Evolutionary conservation across 179 eudicot species (phyloP).

Genomic region (Heliamphora pulchella): DNA sequence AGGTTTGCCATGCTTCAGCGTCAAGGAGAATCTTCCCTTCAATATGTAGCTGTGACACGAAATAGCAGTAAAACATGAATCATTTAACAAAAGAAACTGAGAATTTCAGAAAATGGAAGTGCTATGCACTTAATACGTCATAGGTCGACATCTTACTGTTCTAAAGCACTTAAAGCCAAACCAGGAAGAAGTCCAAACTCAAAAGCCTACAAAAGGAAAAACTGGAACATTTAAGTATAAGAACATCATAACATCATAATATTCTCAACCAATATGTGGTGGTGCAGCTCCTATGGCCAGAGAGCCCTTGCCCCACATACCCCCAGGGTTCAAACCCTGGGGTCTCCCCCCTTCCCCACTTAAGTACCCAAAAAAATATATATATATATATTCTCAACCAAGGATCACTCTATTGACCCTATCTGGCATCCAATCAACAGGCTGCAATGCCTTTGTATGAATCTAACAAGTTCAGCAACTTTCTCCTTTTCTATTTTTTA

Average conservation of each 20-base stretch:
- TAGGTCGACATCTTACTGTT: conserved; percentile 51
- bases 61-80: not conserved
- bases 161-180: conserved; percentile 64
- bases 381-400: not conserved
- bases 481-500: not conserved
- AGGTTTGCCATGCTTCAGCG: conserved; percentile 83
- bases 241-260: conserved; percentile 1
- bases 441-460: not conserved
- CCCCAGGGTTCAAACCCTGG: too few species aligned
- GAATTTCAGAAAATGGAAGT: not conserved
- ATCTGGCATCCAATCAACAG: not conserved
- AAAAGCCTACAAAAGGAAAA: conserved; percentile 61
- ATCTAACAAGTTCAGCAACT: not conserved
- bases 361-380: too few species aligned
- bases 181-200: conserved; percentile 89
- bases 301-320: too few species aligned
- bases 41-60: conserved; percentile 52
- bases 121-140: not conserved
- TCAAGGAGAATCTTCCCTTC: conserved; percentile 76
- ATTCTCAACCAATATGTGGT: not conserved
- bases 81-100: not conserved
- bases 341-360: too few species aligned
- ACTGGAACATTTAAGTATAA: conserved; percentile 7
- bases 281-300: too few species aligned
- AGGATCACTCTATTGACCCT: not conserved